Evolutionary conservation across 2,329 filamentous ascomycete species (phyloP).

Genomic region (Pseudopyricularia cyperi): DNA sequence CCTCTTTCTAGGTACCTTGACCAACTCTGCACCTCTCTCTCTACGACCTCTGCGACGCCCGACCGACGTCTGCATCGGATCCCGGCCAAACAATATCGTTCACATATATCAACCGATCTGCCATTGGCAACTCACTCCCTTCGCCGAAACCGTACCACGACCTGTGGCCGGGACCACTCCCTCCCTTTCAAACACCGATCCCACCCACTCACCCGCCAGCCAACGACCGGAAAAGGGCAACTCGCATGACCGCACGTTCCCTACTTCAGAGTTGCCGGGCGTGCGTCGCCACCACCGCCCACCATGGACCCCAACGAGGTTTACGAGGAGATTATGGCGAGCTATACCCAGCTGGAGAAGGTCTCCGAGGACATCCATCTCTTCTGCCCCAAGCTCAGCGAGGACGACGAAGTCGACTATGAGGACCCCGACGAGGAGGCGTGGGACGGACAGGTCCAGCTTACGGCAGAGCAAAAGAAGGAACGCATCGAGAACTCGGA

Average conservation of each 20-base stretch:
- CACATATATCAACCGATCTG: too few species aligned
- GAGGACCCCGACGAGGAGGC: slow-evolving; percentile 35
- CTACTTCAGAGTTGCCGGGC: background rate
- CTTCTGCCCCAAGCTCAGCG: slow-evolving; percentile 51
- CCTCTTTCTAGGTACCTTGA: background rate
- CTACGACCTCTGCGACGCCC: too few species aligned
- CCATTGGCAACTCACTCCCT: too few species aligned
- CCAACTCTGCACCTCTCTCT: background rate
- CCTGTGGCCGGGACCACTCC: background rate
- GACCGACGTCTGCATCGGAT: too few species aligned
- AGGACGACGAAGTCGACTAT: slow-evolving; percentile 53
- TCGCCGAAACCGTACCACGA: too few species aligned
- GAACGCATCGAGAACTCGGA: slow-evolving; percentile 40
- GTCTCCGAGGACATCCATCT: slow-evolving; percentile 44
- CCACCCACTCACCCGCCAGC: background rate
- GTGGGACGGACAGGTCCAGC: slow-evolving; percentile 5
- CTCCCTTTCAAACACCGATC: background rate
- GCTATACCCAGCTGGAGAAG: slow-evolving; percentile 28
- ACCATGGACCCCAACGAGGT: slow-evolving; percentile 20
- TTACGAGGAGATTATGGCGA: slow-evolving; percentile 26
- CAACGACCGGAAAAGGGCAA: background rate
- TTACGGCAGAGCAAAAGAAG: slow-evolving; percentile 36
- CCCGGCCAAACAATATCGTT: too few species aligned
- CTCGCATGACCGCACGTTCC: background rate
- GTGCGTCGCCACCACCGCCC: slow-evolving; percentile 7